Base-by-base conservation (phyloP, 2,329 filamentous ascomycete species). In the Tolypocladium nubicola region DNA sequence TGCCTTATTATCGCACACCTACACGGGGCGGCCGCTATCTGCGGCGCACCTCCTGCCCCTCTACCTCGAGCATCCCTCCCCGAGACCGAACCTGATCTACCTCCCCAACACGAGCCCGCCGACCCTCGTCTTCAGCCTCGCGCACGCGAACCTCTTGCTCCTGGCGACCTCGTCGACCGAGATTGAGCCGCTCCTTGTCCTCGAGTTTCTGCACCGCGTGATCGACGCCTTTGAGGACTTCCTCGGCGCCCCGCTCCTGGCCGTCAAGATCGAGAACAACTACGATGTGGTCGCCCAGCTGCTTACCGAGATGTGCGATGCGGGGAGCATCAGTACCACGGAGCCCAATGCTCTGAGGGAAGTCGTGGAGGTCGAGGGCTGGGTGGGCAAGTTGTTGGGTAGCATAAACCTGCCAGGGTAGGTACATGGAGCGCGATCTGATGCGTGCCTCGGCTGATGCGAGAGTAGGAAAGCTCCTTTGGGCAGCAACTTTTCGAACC, bases 241-340 rank as follows among this genome's bases (percentile, higher is more conserved):
- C 69, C 79, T 99, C 9, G 92, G 93, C 58, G 86, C 90, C 52
- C 94, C 94, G 16, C 75, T 99, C 53, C 77, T 97, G 58, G 87
- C 91, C 23, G 83, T 82, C 68, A 96, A 94, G 76, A 87, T 99
- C 62, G 91, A 97, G 72, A 82, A 79, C 63, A 91, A 85, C 72
- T 97, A 97, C 73, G 90, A 97, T 82, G 87, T 97, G 35, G 88
- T 95, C 39, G 92, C 92, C 21, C 94, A 99, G 74, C 76, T 99
- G 33, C 79, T 97, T 59, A 90, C 86, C 60, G 94, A 99, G 74
- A 96, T 99, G 88, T 97, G 94, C 70, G 94, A 99, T 77, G 90
- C 86, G 45, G 94, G 94, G 19, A 82, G 86, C n/a, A 81, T 97
- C 40, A 88, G 83, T 67, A 96, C 90, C 57, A 97, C 93, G 1